A percentile compares a stretch with the other conserved stretches of the same genome.
These are phyloP conservation scores for Periconia sp. DNA, from an alignment of 2,329 filamentous ascomycete species.

Conservation along the genomic window DNA sequence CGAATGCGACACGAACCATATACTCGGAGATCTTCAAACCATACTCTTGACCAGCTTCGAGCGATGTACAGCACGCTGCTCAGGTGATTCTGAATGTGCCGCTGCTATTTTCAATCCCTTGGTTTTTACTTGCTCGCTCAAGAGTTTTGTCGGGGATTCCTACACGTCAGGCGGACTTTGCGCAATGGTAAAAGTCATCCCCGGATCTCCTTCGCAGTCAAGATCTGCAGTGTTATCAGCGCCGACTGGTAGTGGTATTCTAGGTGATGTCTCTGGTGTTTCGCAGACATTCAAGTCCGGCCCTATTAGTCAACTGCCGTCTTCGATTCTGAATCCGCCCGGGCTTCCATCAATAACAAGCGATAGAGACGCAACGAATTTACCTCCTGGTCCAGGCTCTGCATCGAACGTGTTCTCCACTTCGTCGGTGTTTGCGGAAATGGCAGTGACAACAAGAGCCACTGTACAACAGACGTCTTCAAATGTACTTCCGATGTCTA, in stretches of 20 bases:
- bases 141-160: neutral
- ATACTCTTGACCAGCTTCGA: neutral
- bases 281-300: too few species aligned
- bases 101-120: constrained; percentile 3
- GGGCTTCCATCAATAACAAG: too few species aligned
- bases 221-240: too few species aligned
- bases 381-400: neutral
- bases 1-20: constrained; percentile 1
- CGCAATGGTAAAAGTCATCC: too few species aligned
- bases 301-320: too few species aligned
- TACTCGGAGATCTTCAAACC: constrained; percentile 1
- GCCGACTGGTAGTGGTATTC: too few species aligned
- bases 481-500: neutral
- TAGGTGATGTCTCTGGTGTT: too few species aligned
- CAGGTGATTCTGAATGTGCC: neutral
- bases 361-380: neutral
- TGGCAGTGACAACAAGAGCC: neutral
- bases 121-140: neutral
- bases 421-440: neutral
- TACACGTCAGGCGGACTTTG: too few species aligned
- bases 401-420: neutral
- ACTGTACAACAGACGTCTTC: neutral
- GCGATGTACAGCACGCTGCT: constrained; percentile 3
- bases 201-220: too few species aligned
- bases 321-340: too few species aligned